Evolutionary conservation across 495 filamentous ascomycete genomes (phyloP), one percentile per base, ranked within the genome.

Genomic region (Penicillium bialowiezense): DNA sequence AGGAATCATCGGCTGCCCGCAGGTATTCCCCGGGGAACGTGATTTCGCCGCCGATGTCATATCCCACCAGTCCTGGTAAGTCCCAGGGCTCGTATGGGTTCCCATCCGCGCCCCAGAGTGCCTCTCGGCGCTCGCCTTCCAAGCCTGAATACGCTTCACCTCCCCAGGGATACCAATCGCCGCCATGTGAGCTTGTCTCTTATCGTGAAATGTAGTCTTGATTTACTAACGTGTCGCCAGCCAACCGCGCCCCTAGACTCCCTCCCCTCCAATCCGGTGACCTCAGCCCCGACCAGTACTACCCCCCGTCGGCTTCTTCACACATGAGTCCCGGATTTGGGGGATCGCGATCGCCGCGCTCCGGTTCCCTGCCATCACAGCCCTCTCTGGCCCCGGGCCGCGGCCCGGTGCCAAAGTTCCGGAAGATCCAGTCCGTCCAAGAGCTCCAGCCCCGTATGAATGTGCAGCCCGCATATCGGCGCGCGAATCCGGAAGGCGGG

Each of bases 21-120:
- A 81, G 92, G 60, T 97, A 98, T 68, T 96, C 91, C 10, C 93
- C 92, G 41, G 95, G 95, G 90, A 91, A 95, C 59, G 81, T 83
- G 5, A 70, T 92, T 26, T 81, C 83, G 37, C 80, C 85, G 28
- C 72, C 82, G 13, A 71, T 79, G 48, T 75, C 83, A 44, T 82
- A 79, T 59, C 69, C 74, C 50, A 54, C 73, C 21, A 81, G 75
- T 56, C 79, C 83, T 33, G 81, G 80, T 34, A 83, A 83, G 58
- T 60, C 73, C 19, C 77, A 78, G 49, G 65, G 62, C 53, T 54
- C 71, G 7, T 78, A 80, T 55, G 74, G 69, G 42, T 74, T 74
- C 38, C 63, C 69, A 21, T 59, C 68, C 20, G 61, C 58, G 3
- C 61, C 53, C 24, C 52, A 52, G 50, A 65, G 56, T 44, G 65